Percentiles rank a stretch among this genome's conserved stretches.
Evolutionary conservation across 192 early-diverging fungal species (phyloP).

Genomic region (Coemansia sp.): DNA sequence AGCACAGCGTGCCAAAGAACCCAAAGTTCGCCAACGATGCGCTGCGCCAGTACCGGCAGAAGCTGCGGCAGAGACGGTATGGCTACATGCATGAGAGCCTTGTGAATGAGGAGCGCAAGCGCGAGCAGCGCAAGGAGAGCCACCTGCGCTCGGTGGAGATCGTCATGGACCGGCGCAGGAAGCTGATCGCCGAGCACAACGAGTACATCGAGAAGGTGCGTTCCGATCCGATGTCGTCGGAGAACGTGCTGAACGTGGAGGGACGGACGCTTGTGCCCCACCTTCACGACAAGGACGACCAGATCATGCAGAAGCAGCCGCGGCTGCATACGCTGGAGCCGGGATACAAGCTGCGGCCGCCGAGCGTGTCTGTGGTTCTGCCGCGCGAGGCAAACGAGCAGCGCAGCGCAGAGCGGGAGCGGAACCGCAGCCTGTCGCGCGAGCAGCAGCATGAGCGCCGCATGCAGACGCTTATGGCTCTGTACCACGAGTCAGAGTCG

Average conservation of each 20-base stretch:
- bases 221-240: constrained; percentile 48
- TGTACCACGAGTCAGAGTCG: constrained; percentile 43
- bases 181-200: constrained; percentile 24
- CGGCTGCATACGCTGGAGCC: constrained; percentile 3
- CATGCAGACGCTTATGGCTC: constrained; percentile 43
- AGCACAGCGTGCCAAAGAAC: constrained; percentile 5
- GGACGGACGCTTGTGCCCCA: constrained; percentile 40
- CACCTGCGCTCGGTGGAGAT: constrained; percentile 1
- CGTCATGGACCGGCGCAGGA: constrained; percentile 15
- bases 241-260: constrained; percentile 53
- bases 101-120: constrained; percentile 19
- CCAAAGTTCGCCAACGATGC: constrained; percentile 11
- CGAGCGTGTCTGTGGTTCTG: constrained; percentile 32
- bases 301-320: too few species aligned
- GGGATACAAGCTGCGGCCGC: constrained; percentile 39
- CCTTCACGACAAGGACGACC: background rate
- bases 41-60: constrained; percentile 24
- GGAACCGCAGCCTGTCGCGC: constrained; percentile 17
- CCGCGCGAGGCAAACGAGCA: constrained; percentile 33
- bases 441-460: constrained; percentile 32
- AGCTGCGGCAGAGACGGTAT: constrained; percentile 32
- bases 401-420: constrained; percentile 30
- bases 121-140: constrained; percentile 8
- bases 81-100: constrained; percentile 30
- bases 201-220: constrained; percentile 35